These are phyloP conservation scores for Insectozyma bohioensis DNA, from an alignment of 1,139 yeast genomes.

Conservation along the genomic window DNA sequence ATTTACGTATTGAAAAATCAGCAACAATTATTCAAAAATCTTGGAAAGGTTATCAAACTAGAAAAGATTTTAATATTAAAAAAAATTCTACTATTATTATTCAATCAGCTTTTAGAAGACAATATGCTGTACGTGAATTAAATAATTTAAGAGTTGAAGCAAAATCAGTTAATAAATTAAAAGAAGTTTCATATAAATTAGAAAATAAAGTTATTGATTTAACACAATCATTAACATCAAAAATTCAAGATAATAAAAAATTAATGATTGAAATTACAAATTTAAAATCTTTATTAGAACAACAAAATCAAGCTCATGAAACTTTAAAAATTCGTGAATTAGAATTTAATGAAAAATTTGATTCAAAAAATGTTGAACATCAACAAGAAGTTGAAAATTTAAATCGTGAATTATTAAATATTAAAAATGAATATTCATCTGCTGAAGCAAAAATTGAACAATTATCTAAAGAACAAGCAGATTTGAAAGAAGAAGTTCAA, in stretches of 20 bases:
- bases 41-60: conserved; percentile 58
- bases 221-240: conserved; percentile 77
- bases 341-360: conserved; percentile 51
- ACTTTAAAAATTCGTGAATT: conserved; percentile 54
- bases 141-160: conserved; percentile 74
- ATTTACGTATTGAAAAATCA: conserved; percentile 55
- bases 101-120: conserved; percentile 79
- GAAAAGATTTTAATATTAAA: conserved; percentile 42
- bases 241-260: conserved; percentile 77
- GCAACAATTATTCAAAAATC: conserved; percentile 71
- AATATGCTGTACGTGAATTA: conserved; percentile 67
- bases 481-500: conserved; percentile 62
- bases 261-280: conserved; percentile 61
- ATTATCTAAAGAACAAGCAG: conserved; percentile 63
- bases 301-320: conserved; percentile 58
- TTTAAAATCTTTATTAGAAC: conserved; percentile 55
- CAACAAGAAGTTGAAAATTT: conserved; percentile 50
- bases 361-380: conserved; percentile 48
- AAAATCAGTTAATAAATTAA: conserved; percentile 83
- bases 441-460: conserved; percentile 65
- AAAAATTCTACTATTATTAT: conserved; percentile 61
- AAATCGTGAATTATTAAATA: conserved; percentile 55
- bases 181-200: conserved; percentile 87
- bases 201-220: conserved; percentile 96
- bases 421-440: conserved; percentile 58